Conservation (phyloP, 176 grass and related monocot species). For the Oryza brachyantha region DNA sequence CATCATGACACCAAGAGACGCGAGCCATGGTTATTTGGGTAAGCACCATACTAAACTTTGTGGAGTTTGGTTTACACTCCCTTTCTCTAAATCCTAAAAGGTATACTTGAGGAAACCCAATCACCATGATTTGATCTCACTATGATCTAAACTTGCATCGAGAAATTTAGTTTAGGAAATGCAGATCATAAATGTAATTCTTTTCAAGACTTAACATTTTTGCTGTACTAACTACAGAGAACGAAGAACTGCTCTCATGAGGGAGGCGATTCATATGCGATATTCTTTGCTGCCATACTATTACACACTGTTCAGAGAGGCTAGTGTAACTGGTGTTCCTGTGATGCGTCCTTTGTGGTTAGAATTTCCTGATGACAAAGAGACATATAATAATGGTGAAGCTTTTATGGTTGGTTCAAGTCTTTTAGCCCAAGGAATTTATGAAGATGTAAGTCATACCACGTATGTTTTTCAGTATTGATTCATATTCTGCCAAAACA, state of each 20-base stretch:
- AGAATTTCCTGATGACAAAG: slow-evolving; percentile 91
- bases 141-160: not conserved
- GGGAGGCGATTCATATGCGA: slow-evolving; percentile 80
- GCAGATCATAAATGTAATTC: slow-evolving; percentile 4
- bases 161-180: slow-evolving; percentile 9
- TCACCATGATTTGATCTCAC: not conserved
- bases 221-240: slow-evolving; percentile 50
- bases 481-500: slow-evolving; percentile 21
- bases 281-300: slow-evolving; percentile 92
- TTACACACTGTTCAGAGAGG: slow-evolving; percentile 91
- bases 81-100: not conserved
- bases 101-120: not conserved
- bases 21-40: slow-evolving; percentile 98
- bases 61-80: not conserved
- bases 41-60: slow-evolving; percentile 26
- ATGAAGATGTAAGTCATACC: slow-evolving; percentile 58
- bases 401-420: slow-evolving; percentile 86
- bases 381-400: slow-evolving; percentile 89
- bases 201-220: slow-evolving; percentile 30
- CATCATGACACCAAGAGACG: slow-evolving; percentile 97
- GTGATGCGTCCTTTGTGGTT: slow-evolving; percentile 94
- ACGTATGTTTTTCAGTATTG: slow-evolving; percentile 1
- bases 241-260: slow-evolving; percentile 70
- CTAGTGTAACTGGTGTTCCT: slow-evolving; percentile 80
- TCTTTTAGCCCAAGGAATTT: slow-evolving; percentile 81